These are phyloP conservation scores for Debaryomycetaceae sp. DNA, from an alignment of 1,139 yeast genomes.

Conservation along the genomic window DNA sequence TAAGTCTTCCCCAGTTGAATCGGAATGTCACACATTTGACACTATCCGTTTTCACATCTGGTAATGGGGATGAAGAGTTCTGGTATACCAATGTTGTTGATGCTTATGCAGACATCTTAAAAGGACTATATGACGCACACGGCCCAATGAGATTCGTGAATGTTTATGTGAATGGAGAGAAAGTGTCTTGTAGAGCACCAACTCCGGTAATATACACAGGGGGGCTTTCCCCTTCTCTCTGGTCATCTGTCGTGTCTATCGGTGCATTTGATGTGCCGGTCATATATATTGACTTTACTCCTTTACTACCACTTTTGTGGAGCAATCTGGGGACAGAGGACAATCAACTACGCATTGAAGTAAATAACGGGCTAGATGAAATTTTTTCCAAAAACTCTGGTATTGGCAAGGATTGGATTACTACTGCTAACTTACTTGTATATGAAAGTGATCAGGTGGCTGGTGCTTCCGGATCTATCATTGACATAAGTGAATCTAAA, in stretches of 20 bases:
- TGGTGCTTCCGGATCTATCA: constrained; percentile 36
- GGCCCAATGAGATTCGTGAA: constrained; percentile 62
- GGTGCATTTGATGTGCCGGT: constrained; percentile 71
- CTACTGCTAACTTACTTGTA: constrained; percentile 60
- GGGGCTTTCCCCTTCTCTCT: constrained; percentile 71
- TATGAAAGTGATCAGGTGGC: constrained; percentile 51
- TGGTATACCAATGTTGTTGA: constrained; percentile 73
- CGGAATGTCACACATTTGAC: constrained; percentile 55
- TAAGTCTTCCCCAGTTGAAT: constrained; percentile 38
- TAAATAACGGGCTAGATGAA: constrained; percentile 57
- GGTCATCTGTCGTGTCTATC: constrained; percentile 75
- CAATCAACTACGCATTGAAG: constrained; percentile 37
- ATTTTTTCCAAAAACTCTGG: constrained; percentile 14
- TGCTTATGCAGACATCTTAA: constrained; percentile 35
- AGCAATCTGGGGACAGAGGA: constrained; percentile 18
- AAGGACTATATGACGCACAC: constrained; percentile 46
- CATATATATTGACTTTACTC: constrained; percentile 63
- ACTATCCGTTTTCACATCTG: constrained; percentile 64
- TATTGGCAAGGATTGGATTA: constrained; percentile 65
- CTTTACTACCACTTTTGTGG: constrained; percentile 65
- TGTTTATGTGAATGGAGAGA: constrained; percentile 47
- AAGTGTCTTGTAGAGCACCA: constrained; percentile 51
- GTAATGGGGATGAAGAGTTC: constrained; percentile 77
- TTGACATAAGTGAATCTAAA: constrained; percentile 15
- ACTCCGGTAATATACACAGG: constrained; percentile 71